Evolutionary conservation across 108 stramenopile species (phyloP).

Genomic region (Parietichytrium sp.): DNA sequence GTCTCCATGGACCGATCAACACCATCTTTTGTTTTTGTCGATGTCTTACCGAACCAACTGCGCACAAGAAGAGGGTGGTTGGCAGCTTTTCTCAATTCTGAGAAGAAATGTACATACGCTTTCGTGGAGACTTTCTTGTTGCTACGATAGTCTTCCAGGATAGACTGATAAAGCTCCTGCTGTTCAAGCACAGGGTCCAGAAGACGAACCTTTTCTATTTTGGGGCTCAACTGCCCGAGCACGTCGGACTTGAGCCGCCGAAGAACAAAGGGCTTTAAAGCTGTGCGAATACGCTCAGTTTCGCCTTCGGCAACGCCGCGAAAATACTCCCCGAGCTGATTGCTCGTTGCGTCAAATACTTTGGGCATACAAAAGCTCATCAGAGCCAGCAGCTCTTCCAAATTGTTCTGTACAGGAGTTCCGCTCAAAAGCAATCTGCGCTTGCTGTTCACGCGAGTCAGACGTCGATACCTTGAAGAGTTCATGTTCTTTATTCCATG

Average conservation of each 20-base stretch:
- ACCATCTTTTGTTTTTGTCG: constrained; percentile 40
- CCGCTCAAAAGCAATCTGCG: constrained; percentile 86
- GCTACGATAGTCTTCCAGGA: neutral
- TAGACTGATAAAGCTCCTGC: constrained; percentile 54
- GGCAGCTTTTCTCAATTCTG: constrained; percentile 88
- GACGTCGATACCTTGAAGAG: constrained; percentile 80
- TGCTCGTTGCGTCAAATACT: constrained; percentile 67
- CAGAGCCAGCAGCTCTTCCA: constrained; percentile 77
- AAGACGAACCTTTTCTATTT: constrained; percentile 81
- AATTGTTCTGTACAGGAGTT: constrained; percentile 77
- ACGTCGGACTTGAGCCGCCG: constrained; percentile 60
- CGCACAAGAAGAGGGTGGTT: constrained; percentile 90
- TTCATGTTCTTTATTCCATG: constrained; percentile 69
- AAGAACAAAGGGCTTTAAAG: constrained; percentile 83
- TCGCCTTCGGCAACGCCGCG: constrained; percentile 74
- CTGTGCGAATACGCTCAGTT: constrained; percentile 71
- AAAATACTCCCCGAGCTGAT: constrained; percentile 92
- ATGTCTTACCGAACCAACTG: constrained; percentile 64
- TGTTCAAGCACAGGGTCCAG: constrained; percentile 47
- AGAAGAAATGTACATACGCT: constrained; percentile 77
- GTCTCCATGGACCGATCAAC: constrained; percentile 55
- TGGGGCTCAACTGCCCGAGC: constrained; percentile 87
- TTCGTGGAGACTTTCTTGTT: neutral
- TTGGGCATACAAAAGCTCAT: constrained; percentile 80
- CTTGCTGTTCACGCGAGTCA: constrained; percentile 79